Base-by-base conservation (phyloP, 2,329 filamentous ascomycete genomes). In the Fusarium protoensiforme region DNA sequence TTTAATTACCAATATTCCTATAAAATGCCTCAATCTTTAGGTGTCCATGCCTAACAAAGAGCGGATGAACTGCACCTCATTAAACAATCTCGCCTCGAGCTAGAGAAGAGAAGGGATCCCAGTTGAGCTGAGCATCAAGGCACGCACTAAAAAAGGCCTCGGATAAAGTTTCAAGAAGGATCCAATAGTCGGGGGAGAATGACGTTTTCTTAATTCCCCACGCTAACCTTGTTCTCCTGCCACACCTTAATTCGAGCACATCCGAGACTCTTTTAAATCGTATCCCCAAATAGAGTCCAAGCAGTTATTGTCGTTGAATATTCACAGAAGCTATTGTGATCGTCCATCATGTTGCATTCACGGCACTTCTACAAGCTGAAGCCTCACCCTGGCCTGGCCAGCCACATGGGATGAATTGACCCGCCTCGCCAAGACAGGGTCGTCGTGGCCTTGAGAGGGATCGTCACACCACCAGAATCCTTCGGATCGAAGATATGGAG, bases 361-460 rank as follows among this genome's bases (percentile, higher is more conserved):
- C 18, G 27, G 13, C n/a, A 56, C 16, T 56, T 56, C 14, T 35
- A 1, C 5, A 3, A 22, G 29, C n/a, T 60, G 6, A 20, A 27
- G 29, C 33, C 18, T 16, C 9, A 13, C 18, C 20, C 20, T 43
- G 38, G n/a, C 36, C 56, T 33, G 33, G 22, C 11, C 8, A 36
- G 38, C 58, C 58, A 61, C 41, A 61, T 51, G 43, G 31, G 41
- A 36, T 29, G 43, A 22, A 16, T 14, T 48, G 27, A 16, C 39
- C 39, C 58, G 22, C 29, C 58, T 33, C 35, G 61, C 61, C 61
- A 64, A 64, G 61, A 35, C 38, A 64, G 31, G 18, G 51, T 48
- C 51, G 53, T 64, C 61, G 61, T 64, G 51, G 61, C 51, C 51
- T 29, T 20, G 51, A 58, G 61, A 36, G 20, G 61, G 61, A 64